Conservation (phyloP, 371 early-diverging fungal species). For the Basidiobolus heterosporus region DNA sequence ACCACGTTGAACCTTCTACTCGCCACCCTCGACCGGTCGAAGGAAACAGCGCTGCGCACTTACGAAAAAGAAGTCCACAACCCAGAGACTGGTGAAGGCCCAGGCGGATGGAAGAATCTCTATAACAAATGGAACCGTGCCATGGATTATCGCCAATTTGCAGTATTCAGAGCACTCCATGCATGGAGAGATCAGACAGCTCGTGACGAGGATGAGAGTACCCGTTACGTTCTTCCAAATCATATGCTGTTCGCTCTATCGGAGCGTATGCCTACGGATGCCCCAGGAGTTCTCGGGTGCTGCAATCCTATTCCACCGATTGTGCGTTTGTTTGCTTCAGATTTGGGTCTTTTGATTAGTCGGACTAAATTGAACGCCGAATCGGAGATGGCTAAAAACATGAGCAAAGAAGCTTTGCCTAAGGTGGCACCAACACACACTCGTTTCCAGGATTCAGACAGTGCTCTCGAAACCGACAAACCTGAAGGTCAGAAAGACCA, state of each 20-base stretch:
- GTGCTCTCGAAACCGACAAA: too few relatives aligned
- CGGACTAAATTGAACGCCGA: too few relatives aligned
- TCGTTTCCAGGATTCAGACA: too few relatives aligned
- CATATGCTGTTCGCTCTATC: slow-evolving; percentile 70
- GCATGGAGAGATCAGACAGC: slow-evolving; percentile 83
- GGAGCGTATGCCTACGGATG: slow-evolving; percentile 57
- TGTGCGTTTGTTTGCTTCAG: slow-evolving; percentile 64
- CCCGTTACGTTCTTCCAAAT: slow-evolving; percentile 74
- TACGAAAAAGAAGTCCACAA: slow-evolving; percentile 75
- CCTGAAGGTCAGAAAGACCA: too few relatives aligned
- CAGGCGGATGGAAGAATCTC: slow-evolving; percentile 57
- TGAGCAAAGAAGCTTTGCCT: too few relatives aligned
- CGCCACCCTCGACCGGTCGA: slow-evolving; percentile 48
- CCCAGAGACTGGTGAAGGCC: slow-evolving; percentile 44
- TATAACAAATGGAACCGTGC: slow-evolving; percentile 43
- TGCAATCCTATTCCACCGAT: slow-evolving; percentile 74
- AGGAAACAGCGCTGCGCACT: slow-evolving; percentile 34
- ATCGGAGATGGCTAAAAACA: too few relatives aligned
- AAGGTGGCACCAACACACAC: too few relatives aligned
- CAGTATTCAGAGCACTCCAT: slow-evolving; percentile 73
- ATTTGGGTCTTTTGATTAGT: slow-evolving; percentile 23
- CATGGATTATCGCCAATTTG: slow-evolving; percentile 30
- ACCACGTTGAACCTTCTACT: slow-evolving; percentile 45
- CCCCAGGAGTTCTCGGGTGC: slow-evolving; percentile 48
- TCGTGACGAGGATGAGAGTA: slow-evolving; percentile 79